Evolutionary conservation across 768 basidiomycete species (phyloP), one percentile per base, ranked within the genome.

Genomic region (Terana coerulea): DNA sequence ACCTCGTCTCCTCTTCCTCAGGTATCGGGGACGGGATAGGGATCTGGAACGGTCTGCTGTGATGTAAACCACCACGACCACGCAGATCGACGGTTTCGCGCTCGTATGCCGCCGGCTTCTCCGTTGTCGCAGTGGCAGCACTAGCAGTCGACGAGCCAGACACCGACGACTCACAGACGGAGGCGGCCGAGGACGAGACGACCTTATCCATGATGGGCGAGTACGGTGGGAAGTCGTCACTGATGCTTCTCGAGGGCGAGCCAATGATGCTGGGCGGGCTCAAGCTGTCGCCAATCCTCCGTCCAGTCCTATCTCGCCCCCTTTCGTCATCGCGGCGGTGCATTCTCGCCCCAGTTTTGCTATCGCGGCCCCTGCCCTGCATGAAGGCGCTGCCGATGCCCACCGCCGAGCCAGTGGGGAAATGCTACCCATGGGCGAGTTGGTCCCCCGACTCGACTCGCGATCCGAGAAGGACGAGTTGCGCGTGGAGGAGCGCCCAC

Each of bases 401-500:
- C 4, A 63, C 47, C 37, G 61, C 53, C 19, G 60, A 59, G n/a
- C 65, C 65, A 8, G 66, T 64, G n/a, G 68, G 19, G 67, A 69
- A 6, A 69, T 63, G 54, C 65, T 67, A 39, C 67, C 69, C 24
- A 70, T 50, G 8, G 69, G 69, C 34, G 69, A 70, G 51, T 54
- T 61, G 30, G 63, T 61, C 6, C 68, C 58, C 10, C 61, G 52
- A 44, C 75, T 73, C 34, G 65, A 64, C 31, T 81, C 81, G 45
- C 77, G 79, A 37, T 75, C 68, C 24, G 78, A 72, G 25, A 79
- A 80, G 1, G 81, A 78, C 14, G 80, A 71, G 5, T 75, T 76
- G 33, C 81, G 75, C 17, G 80, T 74, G 43, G 69, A 69, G 35
- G 81, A 81, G 19, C 83, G 72, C 2, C 84, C 83, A 12, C 84